Conservation (phyloP, 495 filamentous ascomycete genomes). For the Ramalina peruviana region DNA sequence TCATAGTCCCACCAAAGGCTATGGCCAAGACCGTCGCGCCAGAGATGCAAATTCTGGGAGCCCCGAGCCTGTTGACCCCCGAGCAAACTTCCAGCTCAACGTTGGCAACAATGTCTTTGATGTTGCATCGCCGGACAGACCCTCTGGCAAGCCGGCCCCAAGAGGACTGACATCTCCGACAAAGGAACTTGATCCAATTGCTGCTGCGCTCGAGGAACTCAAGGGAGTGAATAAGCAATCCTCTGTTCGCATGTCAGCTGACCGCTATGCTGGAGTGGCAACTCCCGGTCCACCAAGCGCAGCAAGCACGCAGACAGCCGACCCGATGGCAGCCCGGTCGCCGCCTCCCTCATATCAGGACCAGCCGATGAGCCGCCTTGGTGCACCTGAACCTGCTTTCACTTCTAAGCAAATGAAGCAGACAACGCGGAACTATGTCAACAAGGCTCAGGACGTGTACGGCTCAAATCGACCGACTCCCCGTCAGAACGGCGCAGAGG, state of each 20-base stretch:
- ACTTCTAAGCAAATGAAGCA: conserved; percentile 90
- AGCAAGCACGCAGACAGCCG: conserved; percentile 37
- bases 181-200: conserved; percentile 70
- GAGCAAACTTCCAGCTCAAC: conserved; percentile 89
- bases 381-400: conserved; percentile 79
- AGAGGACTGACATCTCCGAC: conserved; percentile 15
- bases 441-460: conserved; percentile 73
- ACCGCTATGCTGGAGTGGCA: conserved; percentile 80
- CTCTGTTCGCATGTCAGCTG: conserved; percentile 70
- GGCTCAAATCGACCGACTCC: conserved; percentile 25
- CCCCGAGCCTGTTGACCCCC: conserved; percentile 84
- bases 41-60: conserved; percentile 33
- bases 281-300: conserved; percentile 59
- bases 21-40: conserved; percentile 9
- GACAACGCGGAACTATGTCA: conserved; percentile 72
- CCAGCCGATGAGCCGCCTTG: conserved; percentile 57
- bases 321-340: conserved; percentile 38
- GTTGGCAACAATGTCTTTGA: conserved; percentile 94
- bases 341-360: conserved; percentile 80
- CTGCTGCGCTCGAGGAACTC: conserved; percentile 78
- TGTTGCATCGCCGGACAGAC: conserved; percentile 66
- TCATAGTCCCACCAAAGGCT: conserved; percentile 19
- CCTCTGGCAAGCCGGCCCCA: conserved; percentile 21
- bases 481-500: conserved; percentile 25
- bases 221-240: conserved; percentile 74